A percentile compares a stretch with the other conserved stretches of the same genome.
Evolutionary conservation across 306 rosid species (phyloP).

Genomic region (Carpinus viminea): DNA sequence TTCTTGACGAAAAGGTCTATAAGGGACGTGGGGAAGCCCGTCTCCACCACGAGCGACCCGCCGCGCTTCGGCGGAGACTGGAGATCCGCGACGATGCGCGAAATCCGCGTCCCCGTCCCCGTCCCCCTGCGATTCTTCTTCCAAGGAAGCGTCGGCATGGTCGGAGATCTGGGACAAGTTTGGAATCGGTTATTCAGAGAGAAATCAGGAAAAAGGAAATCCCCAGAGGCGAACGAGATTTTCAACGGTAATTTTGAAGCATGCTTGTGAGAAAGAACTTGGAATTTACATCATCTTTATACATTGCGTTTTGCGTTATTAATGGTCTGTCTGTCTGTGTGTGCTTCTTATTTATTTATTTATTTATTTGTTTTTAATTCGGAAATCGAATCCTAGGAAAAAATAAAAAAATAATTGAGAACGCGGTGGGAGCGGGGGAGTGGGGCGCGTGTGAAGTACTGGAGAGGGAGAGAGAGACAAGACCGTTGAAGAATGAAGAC

Average conservation of each 20-base stretch:
- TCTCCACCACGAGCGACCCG: conserved; percentile 71
- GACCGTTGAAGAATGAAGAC: neutral
- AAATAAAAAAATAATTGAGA: no score
- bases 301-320: no score
- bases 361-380: neutral
- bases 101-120: conserved; percentile 51
- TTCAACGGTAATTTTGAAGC: neutral
- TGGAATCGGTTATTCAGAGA: neutral
- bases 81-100: conserved; percentile 79
- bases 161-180: neutral
- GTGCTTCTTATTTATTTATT: no score
- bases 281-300: no score
- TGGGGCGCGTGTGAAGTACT: neutral
- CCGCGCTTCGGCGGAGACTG: conserved; percentile 62
- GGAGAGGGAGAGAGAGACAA: neutral
- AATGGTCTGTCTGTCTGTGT: no score
- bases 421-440: neutral
- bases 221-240: neutral
- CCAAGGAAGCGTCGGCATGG: conserved; percentile 69
- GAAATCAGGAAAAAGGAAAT: neutral
- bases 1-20: conserved; percentile 85
- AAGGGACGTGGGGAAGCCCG: conserved; percentile 91
- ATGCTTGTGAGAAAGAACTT: no score
- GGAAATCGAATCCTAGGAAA: neutral
- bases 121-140: conserved; percentile 64